Evolutionary conservation across 2,329 filamentous ascomycete species (phyloP).

Genomic region (Harringtonia aguacate): DNA sequence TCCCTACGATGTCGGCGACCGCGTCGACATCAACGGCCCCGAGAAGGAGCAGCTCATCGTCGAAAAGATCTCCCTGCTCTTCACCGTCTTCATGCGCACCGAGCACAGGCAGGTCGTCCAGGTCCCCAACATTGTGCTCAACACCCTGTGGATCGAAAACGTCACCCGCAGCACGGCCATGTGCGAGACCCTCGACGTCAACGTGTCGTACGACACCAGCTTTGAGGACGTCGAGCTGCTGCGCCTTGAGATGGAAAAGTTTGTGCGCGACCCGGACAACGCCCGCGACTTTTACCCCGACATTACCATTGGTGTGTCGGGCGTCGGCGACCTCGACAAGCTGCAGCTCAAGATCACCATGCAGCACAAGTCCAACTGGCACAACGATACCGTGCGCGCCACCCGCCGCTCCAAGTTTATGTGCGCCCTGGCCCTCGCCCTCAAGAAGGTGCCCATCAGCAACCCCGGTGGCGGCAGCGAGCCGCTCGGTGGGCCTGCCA

Average conservation of each 20-base stretch:
- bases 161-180: constrained; percentile 83
- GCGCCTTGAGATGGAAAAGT: constrained; percentile 72
- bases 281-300: constrained; percentile 83
- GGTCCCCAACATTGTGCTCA: constrained; percentile 85
- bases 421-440: constrained; percentile 76
- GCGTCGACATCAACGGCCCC: constrained; percentile 63
- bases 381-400: constrained; percentile 73
- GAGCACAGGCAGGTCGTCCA: constrained; percentile 70
- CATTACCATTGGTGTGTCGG: constrained; percentile 64
- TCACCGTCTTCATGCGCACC: constrained; percentile 81
- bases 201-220: constrained; percentile 73
- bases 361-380: constrained; percentile 87
- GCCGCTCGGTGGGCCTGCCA: constrained; percentile 52
- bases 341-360: constrained; percentile 74
- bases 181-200: constrained; percentile 73
- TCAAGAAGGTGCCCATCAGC: constrained; percentile 80
- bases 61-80: constrained; percentile 88
- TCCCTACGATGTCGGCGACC: constrained; percentile 90
- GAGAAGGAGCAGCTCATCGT: constrained; percentile 61
- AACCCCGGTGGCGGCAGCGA: constrained; percentile 64
- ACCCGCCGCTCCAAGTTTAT: constrained; percentile 90
- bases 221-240: constrained; percentile 86
- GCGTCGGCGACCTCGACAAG: constrained; percentile 81
- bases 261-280: constrained; percentile 77
- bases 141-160: constrained; percentile 93